Base-by-base conservation (phyloP, 257 asterid species). In the Solanum pennellii region DNA sequence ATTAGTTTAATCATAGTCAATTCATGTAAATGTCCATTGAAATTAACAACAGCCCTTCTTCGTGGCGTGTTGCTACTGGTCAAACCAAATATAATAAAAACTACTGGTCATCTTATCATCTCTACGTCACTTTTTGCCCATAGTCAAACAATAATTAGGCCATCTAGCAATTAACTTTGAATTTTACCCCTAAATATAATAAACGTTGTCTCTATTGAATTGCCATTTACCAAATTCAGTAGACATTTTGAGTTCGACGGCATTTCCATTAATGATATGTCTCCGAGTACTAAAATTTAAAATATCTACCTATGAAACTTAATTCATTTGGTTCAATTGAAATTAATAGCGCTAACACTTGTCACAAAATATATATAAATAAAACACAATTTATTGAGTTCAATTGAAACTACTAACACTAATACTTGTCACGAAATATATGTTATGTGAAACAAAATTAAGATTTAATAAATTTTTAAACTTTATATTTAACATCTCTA, bases 71-170 rank as follows among this genome's bases (percentile, higher is more conserved):
- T 20, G 5, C 84, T 79, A 79, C 42, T 79, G 84, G 84, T 80
- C 84, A 80, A 80, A 45, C 84, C 42, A 80, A 79, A 44, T 79
- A 44, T 79, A 45, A 44, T 79, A 45, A 27, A 44, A 79, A 27
- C 12, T 41, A 47, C 12, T 76, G 27, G 13, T 76, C 21, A 33
- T 45, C 84, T 47, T 31, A 47, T 47, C 68, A 80, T 47, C 27
- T 80, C 44, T 80, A 80, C 85, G 69, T 80, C 44, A 80, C 44
- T 5, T 12, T 39, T 80, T 73, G 41, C 86, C 82, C 39, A 20
- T 42, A 84, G 90, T 87, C 89, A 91, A 84, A 86, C 75, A 73
- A 20, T 23, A 88, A 39, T 72, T 88, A 88, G 84, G 88, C 71
- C 62, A 47, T 52, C 87, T 25, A 69, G 69, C 83, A 83, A 68